phyloP scores from a whole-genome alignment of 345 rosid species.

The Bruguiera sexangula region DNA sequence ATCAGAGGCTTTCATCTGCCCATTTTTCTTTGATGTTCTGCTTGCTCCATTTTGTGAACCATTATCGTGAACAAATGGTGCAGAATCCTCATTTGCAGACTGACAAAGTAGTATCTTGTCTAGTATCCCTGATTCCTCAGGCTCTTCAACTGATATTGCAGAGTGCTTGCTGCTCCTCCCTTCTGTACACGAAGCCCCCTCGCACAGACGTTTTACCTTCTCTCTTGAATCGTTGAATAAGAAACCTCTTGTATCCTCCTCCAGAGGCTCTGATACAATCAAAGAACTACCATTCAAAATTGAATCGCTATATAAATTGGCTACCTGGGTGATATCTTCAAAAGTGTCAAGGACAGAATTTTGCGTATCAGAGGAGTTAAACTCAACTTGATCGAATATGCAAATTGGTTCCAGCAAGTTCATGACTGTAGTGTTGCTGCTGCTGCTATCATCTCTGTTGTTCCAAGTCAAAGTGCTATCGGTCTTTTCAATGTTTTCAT shows the following conservation, averaged over 20 bases:
- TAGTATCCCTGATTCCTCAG: constrained; percentile 41
- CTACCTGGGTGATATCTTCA: neutral
- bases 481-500: neutral
- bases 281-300: neutral
- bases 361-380: neutral
- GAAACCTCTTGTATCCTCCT: neutral
- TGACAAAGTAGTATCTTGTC: constrained; percentile 46
- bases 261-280: neutral
- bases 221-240: constrained; percentile 28
- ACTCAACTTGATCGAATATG: constrained; percentile 10
- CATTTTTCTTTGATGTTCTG: constrained; percentile 25
- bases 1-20: constrained; percentile 27
- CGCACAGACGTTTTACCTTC: constrained; percentile 39
- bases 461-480: neutral
- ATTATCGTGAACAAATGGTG: constrained; percentile 24
- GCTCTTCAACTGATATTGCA: constrained; percentile 38
- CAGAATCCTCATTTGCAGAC: constrained; percentile 22
- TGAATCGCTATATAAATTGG: constrained; percentile 1
- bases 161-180: constrained; percentile 54
- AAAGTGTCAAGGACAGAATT: neutral
- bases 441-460: neutral
- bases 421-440: neutral
- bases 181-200: constrained; percentile 19
- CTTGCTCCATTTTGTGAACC: constrained; percentile 32
- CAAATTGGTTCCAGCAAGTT: constrained; percentile 10